Evolutionary conservation across 1,284 basidiomycete genomes (phyloP), one percentile per base, ranked within the genome.

Genomic region (Taiwanofungus camphoratus): DNA sequence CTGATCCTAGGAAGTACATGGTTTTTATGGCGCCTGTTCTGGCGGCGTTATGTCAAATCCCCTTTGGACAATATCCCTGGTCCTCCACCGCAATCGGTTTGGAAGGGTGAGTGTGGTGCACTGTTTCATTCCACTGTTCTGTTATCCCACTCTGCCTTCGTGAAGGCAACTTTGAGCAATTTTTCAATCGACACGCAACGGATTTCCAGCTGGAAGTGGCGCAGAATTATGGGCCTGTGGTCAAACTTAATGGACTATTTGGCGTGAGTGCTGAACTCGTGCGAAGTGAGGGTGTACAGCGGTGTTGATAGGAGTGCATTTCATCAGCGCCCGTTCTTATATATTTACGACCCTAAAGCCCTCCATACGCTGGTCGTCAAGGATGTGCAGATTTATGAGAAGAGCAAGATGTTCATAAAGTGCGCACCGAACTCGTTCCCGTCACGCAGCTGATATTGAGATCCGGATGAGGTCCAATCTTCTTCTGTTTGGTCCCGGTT

Each of bases 261-360:
- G 13, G 13, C 13, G 26, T 27, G 7, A 8, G 26, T 27, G 26
- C 26, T 8, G 26, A 13, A 7, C n/a, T n/a, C n/a, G n/a, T n/a
- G n/a, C n/a, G n/a, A n/a, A n/a, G n/a, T n/a, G n/a, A n/a, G n/a
- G n/a, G n/a, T n/a, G n/a, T n/a, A n/a, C n/a, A n/a, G n/a, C n/a
- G n/a, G n/a, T n/a, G n/a, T n/a, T n/a, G n/a, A n/a, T n/a, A n/a
- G n/a, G n/a, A n/a, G n/a, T n/a, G n/a, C n/a, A 27, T 13, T 12
- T 16, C 7, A 16, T 21, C 34, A 72, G 71, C 54, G 57, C 15
- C 57, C 66, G 16, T 60, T 69, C 9, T 43, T 59, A 31, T 42
- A 42, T 33, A 49, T 64, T 2, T 57, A 52, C 27, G 67, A 70
- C 29, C 49, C 49, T n/a, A 21, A 35, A 4, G 49, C 49, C 3